Conservation (phyloP, 768 basidiomycete genomes). For the Chiua virens region DNA sequence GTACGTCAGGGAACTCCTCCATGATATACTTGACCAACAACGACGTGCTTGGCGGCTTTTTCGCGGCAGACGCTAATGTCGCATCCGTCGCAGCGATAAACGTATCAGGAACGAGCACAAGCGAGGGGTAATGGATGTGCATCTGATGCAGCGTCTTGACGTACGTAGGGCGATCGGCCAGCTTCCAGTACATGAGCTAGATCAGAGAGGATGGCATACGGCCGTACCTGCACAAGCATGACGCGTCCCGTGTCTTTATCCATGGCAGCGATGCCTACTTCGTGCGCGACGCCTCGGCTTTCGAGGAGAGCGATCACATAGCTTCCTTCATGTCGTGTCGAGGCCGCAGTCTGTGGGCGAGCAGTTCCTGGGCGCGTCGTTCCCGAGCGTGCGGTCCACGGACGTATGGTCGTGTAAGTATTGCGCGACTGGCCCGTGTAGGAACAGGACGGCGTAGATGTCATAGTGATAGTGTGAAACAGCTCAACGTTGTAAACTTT, state of each 20-base stretch:
- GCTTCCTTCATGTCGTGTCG: slow-evolving; percentile 56
- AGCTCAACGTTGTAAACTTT: no score
- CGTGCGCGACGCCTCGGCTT: slow-evolving; percentile 74
- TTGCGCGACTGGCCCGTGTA: slow-evolving; percentile 15
- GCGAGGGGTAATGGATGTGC: slow-evolving; percentile 68
- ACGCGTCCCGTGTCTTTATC: slow-evolving; percentile 76
- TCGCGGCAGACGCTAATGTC: slow-evolving; percentile 42
- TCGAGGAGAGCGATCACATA: slow-evolving; percentile 73
- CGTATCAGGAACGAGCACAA: slow-evolving; percentile 82
- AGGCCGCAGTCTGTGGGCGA: slow-evolving; percentile 66
- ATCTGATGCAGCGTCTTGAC: slow-evolving; percentile 87
- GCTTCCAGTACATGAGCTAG: slow-evolving; percentile 37
- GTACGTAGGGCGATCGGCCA: slow-evolving; percentile 85
- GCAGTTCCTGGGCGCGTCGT: slow-evolving; percentile 37
- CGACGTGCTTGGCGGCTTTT: slow-evolving; percentile 49
- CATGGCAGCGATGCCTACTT: slow-evolving; percentile 87
- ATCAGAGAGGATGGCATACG: no score
- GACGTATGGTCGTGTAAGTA: slow-evolving; percentile 36
- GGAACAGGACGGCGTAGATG: slow-evolving; percentile 14
- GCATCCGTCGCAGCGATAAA: slow-evolving; percentile 63
- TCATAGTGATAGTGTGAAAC: background rate
- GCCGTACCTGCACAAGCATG: slow-evolving; percentile 69
- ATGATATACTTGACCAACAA: slow-evolving; percentile 69
- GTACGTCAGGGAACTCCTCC: slow-evolving; percentile 70
- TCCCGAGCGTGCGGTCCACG: slow-evolving; percentile 56